A percentile compares a stretch with the other conserved stretches of the same genome.
phyloP scores from a whole-genome alignment of 2,329 filamentous ascomycete genomes.

The Alternaria longipes region DNA sequence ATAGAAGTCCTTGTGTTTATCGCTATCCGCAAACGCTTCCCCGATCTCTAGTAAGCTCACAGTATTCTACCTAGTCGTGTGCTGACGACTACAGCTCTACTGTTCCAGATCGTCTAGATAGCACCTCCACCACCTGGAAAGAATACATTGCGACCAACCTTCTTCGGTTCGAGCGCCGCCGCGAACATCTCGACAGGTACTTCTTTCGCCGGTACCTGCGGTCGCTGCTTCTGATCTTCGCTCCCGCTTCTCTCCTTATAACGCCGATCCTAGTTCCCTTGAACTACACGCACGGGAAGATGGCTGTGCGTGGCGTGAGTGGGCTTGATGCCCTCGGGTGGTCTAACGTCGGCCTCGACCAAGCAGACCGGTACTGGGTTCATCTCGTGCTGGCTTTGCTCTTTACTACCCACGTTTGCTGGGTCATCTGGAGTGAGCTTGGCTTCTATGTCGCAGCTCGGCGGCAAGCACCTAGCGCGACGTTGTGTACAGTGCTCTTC shows the following conservation, averaged over 20 bases:
- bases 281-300: constrained; percentile 23
- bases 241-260: constrained; percentile 18
- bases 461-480: background rate
- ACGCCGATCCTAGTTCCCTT: constrained; percentile 20
- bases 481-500: constrained; percentile 20
- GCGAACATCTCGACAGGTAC: constrained; percentile 21
- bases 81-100: constrained; percentile 6
- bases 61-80: background rate
- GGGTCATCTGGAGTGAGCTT: constrained; percentile 24
- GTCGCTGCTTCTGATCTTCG: constrained; percentile 21
- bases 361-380: constrained; percentile 24
- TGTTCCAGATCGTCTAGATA: background rate
- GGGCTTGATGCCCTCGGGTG: constrained; percentile 22
- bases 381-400: constrained; percentile 17
- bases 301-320: constrained; percentile 15
- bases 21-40: background rate
- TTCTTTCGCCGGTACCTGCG: constrained; percentile 23
- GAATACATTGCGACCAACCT: constrained; percentile 8
- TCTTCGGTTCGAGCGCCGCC: constrained; percentile 20
- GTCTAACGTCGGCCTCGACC: constrained; percentile 24
- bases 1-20: constrained; percentile 8
- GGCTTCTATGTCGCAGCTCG: constrained; percentile 11
- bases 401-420: constrained; percentile 18
- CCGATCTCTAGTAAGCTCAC: constrained; percentile 12
- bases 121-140: background rate